A percentile compares a stretch with the other conserved stretches of the same genome.
phyloP scores from a whole-genome alignment of 2,329 filamentous ascomycete genomes.

The Penicillium hordei region DNA sequence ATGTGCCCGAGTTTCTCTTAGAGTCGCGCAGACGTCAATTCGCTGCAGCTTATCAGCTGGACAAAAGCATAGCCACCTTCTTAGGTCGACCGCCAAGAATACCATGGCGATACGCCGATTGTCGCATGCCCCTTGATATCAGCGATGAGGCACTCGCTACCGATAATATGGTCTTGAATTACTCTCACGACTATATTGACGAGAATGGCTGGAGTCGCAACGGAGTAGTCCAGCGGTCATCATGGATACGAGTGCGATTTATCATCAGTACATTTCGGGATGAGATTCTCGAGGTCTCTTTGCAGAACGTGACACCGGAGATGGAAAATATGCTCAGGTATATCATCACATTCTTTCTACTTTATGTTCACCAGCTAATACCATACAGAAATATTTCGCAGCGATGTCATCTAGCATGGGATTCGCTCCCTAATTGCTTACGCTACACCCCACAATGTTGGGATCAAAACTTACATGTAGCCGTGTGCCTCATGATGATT shows the following conservation, averaged over 20 bases:
- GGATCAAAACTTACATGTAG: slow-evolving; percentile 21
- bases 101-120: slow-evolving; percentile 25
- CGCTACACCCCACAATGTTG: slow-evolving; percentile 22
- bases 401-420: slow-evolving; percentile 24
- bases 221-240: slow-evolving; percentile 18
- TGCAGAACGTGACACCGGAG: slow-evolving; percentile 16
- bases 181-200: slow-evolving; percentile 14
- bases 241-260: slow-evolving; percentile 28
- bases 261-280: slow-evolving; percentile 29
- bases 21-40: slow-evolving; percentile 29
- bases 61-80: slow-evolving; percentile 33
- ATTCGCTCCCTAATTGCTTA: slow-evolving; percentile 23
- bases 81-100: slow-evolving; percentile 30
- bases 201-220: slow-evolving; percentile 23
- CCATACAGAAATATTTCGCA: slow-evolving; percentile 22
- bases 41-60: slow-evolving; percentile 29
- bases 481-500: slow-evolving; percentile 35
- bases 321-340: slow-evolving; percentile 17
- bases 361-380: neutral
- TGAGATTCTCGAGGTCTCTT: slow-evolving; percentile 29
- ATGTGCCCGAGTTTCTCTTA: slow-evolving; percentile 23
- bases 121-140: slow-evolving; percentile 27
- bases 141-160: slow-evolving; percentile 21
- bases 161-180: slow-evolving; percentile 6
- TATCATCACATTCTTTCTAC: neutral